Percentiles rank a stretch among this genome's conserved stretches.
Evolutionary conservation across 2,329 filamentous ascomycete genomes (phyloP).

Genomic region (Arthrobotrys musiformis): DNA sequence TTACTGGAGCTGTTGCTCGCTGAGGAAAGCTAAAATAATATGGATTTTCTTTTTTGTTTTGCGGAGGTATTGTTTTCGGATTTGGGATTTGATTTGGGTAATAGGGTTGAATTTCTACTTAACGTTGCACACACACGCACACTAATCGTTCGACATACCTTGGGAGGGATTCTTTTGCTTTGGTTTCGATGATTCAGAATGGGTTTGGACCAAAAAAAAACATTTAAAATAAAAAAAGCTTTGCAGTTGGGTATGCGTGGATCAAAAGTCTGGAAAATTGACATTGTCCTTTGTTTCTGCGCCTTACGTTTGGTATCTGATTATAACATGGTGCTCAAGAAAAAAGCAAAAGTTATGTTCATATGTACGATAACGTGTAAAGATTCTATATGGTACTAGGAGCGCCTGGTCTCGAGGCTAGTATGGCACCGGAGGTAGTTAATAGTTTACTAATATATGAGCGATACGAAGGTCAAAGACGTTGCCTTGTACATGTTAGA

Average conservation of each 20-base stretch:
- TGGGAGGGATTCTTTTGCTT: not conserved
- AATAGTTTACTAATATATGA: conserved; percentile 11
- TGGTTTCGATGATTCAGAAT: not conserved
- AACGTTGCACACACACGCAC: not conserved
- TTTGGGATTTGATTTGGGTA: not conserved
- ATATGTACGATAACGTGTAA: conserved; percentile 35
- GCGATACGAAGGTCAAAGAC: not conserved
- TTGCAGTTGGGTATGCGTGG: not conserved
- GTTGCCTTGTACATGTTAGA: too few species aligned
- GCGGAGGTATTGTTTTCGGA: not conserved
- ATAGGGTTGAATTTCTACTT: not conserved
- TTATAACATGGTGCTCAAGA: not conserved
- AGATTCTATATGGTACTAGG: not conserved
- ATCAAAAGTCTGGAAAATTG: not conserved
- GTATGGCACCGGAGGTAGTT: not conserved
- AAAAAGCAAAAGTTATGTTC: conserved; percentile 25
- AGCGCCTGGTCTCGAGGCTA: too few species aligned
- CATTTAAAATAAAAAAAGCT: not conserved
- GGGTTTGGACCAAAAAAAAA: not conserved
- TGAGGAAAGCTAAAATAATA: conserved; percentile 40
- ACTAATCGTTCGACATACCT: not conserved
- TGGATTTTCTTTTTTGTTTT: not conserved
- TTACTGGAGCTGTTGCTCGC: conserved; percentile 68
- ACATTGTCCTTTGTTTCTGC: not conserved
- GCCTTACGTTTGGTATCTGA: not conserved